Evolutionary conservation across 192 early-diverging fungal species (phyloP), one percentile per base, ranked within the genome.

Genomic region (Linnemannia exigua): DNA sequence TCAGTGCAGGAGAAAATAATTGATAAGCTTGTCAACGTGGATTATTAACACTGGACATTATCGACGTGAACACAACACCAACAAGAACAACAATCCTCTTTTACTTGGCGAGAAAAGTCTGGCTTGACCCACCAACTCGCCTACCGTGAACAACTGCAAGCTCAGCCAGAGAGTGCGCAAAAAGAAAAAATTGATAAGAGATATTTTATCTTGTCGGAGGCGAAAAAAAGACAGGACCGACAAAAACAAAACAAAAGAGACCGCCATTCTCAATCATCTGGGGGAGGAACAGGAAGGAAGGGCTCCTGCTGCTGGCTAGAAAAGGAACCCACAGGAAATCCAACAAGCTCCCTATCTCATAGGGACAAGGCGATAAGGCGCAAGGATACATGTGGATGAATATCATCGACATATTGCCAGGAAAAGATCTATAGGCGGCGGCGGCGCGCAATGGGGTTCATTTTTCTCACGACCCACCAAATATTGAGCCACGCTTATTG

Each of bases 201-300:
- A 61, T 61, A 61, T 61, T 61, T 61, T 61, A 61, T 61, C 58
- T 61, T 61, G 58, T 61, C 58, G 58, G 58, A 61, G 58, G 58
- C 58, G 58, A 61, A 63, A 63, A 58, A 63, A 63, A 63, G 58
- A 63, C 58, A 63, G 58, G 58, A 63, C 58, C 28, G 28, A 28
- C 58, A n/a, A 63, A 63, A 63, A 63, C 28, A 63, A 63, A 63
- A 63, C 58, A 63, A 63, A 63, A 63, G 58, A 63, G 11, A 33
- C 58, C 58, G 58, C 25, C n/a, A 63, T 63, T 63, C 58, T 63
- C 58, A 63, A 63, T 63, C 58, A 63, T 63, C 58, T 63, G 25
- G 58, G 58, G 58, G 25, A 61, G 11, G 15, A 11, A 15, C 58
- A 63, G 58, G 58, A 63, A 54, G 52, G n/a, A n/a, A 44, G 9